Conservation (phyloP, 306 rosid genomes). For the Ceratonia siliqua region DNA sequence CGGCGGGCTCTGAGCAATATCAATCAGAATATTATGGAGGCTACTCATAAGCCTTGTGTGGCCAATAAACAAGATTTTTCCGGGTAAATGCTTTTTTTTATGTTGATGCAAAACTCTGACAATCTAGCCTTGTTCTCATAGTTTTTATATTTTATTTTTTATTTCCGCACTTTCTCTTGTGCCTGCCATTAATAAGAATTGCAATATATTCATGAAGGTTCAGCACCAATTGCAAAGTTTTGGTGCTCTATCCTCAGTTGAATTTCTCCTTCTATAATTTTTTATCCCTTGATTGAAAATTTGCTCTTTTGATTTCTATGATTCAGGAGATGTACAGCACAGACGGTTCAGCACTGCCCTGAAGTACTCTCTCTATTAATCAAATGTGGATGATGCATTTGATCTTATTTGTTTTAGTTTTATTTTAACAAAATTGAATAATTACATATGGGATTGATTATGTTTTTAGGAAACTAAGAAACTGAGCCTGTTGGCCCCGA, state of each 20-base stretch:
- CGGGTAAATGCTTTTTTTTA: conserved; percentile 23
- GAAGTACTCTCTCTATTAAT: conserved; percentile 34
- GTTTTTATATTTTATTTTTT: background rate
- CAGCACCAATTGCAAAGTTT: conserved; percentile 35
- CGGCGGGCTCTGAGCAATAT: conserved; percentile 51
- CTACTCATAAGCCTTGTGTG: conserved; percentile 19
- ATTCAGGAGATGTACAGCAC: conserved; percentile 17
- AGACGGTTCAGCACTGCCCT: conserved; percentile 30
- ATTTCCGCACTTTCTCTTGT: background rate
- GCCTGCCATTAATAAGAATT: background rate
- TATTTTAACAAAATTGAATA: conserved; percentile 6
- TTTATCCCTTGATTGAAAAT: background rate
- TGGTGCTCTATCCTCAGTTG: background rate
- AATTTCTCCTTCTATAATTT: background rate
- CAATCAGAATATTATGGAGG: conserved; percentile 45
- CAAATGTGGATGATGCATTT: background rate
- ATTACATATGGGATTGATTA: background rate
- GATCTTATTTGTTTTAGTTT: background rate
- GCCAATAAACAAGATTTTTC: conserved; percentile 33
- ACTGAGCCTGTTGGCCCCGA: conserved; percentile 19
- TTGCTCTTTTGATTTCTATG: background rate
- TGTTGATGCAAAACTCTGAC: background rate
- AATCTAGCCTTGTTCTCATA: background rate
- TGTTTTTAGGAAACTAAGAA: conserved; percentile 31
- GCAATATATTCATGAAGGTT: background rate